These are phyloP conservation scores for Coniochaeta sp. DNA, from an alignment of 2,329 filamentous ascomycete genomes.

Conservation along the genomic window DNA sequence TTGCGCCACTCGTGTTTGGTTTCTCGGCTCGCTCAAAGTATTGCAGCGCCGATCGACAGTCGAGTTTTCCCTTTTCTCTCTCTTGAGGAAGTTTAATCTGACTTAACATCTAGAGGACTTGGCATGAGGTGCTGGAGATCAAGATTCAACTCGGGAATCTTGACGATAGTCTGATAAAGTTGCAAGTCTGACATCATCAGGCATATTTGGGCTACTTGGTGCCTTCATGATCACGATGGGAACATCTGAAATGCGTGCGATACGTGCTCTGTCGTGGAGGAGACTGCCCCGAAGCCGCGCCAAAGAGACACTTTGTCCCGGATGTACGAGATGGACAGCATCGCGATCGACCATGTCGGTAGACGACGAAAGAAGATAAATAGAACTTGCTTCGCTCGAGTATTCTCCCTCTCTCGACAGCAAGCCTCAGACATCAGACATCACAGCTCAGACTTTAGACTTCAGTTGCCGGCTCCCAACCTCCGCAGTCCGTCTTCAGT, in stretches of 20 bases:
- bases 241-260: not conserved
- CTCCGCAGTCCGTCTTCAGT: not conserved
- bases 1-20: not conserved
- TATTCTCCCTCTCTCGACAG: not conserved
- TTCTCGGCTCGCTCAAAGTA: not conserved
- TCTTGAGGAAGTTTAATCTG: not conserved
- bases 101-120: not conserved
- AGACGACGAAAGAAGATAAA: not conserved
- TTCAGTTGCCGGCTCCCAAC: not conserved
- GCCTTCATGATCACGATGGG: not conserved
- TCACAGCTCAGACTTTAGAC: conserved; percentile 1
- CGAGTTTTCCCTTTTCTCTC: not conserved
- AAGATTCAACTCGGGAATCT: not conserved
- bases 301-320: too few relatives aligned
- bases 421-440: not conserved
- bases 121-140: conserved; percentile 1
- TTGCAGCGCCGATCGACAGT: not conserved
- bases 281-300: not conserved
- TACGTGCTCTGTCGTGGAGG: not conserved
- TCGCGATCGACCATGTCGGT: not conserved
- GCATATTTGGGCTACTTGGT: not conserved
- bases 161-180: not conserved
- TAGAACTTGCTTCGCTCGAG: not conserved
- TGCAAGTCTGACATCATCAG: conserved; percentile 3
- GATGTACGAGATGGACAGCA: too few relatives aligned